Evolutionary conservation across 1,284 basidiomycete species (phyloP), one percentile per base, ranked within the genome.

Genomic region (Rhodotorula mucilaginosa): DNA sequence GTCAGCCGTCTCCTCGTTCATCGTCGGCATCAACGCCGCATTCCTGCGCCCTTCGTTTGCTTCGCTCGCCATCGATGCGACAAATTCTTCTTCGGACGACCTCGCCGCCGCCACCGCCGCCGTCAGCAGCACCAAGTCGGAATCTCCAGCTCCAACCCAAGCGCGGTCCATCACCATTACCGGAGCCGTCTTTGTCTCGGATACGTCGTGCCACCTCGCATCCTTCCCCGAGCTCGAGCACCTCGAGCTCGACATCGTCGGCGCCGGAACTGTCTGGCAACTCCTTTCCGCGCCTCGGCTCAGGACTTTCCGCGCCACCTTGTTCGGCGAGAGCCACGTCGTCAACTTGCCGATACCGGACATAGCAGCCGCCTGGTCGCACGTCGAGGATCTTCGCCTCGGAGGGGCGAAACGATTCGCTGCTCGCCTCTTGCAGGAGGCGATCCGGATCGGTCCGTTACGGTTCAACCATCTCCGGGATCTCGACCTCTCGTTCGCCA

Each of bases 201-300:
- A 68, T 13, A 12, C 23, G 1, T 13, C n/a, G n/a, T 57, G 67
- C 60, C 26, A 61, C 5, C 63, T 58, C 46, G 16, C 57, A 18
- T 64, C 67, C 15, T 74, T 72, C 65, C 73, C 73, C 1, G 13
- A 16, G n/a, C 73, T 74, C 39, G 34, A 48, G 5, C 61, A 51
- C 19, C 68, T 74, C 57, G 62, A 69, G n/a, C 59, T 74, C 23
- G 65, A 71, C 56, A 34, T 68, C 13, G 52, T 72, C 52, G 67
- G 62, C 8, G 59, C 56, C 10, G 23, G 49, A 10, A n/a, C 65
- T 49, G 19, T 69, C 5, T 65, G 70, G 70, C 54, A 65, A 16
- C 59, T 74, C 46, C 59, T 74, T 10, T 74, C 73, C 1, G 26
- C 39, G 3, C 67, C 68, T 3, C 44, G 61, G 12, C 57, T 74